Percentiles rank a stretch among this genome's conserved stretches.
phyloP scores from a whole-genome alignment of 2,329 filamentous ascomycete species.

The Diplodia scrobiculata region DNA sequence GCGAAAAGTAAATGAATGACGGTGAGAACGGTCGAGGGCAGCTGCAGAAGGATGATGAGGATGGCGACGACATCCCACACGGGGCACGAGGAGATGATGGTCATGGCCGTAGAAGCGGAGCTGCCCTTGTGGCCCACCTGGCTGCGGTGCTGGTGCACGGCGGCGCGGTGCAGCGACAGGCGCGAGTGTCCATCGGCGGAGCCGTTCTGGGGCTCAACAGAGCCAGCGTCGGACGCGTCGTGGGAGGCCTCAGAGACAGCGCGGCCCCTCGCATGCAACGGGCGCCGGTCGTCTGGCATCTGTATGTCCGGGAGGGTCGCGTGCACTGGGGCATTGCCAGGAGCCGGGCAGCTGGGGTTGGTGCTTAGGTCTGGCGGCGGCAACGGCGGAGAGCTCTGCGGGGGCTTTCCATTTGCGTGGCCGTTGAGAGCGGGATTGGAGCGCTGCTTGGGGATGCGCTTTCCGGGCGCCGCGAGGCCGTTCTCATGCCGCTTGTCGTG shows the following conservation, averaged over 20 bases:
- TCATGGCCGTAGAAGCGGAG: slow-evolving; percentile 75
- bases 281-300: slow-evolving; percentile 30
- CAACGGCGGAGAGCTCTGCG: slow-evolving; percentile 45
- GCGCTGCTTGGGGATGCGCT: slow-evolving; percentile 60
- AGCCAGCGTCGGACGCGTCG: slow-evolving; percentile 49
- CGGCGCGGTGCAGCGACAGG: slow-evolving; percentile 38
- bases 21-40: slow-evolving; percentile 84
- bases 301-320: slow-evolving; percentile 19
- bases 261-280: slow-evolving; percentile 41
- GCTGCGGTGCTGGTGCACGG: slow-evolving; percentile 56
- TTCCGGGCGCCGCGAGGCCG: slow-evolving; percentile 78
- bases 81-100: slow-evolving; percentile 85
- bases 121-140: slow-evolving; percentile 57
- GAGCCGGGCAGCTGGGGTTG: slow-evolving; percentile 42
- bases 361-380: slow-evolving; percentile 45
- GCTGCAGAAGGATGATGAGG: slow-evolving; percentile 89
- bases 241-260: slow-evolving; percentile 49
- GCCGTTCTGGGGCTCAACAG: slow-evolving; percentile 38
- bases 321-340: slow-evolving; percentile 34
- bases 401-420: slow-evolving; percentile 47
- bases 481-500: slow-evolving; percentile 73
- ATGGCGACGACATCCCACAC: slow-evolving; percentile 95
- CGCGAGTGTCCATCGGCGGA: slow-evolving; percentile 45
- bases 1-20: slow-evolving; percentile 91
- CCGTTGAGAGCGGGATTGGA: slow-evolving; percentile 51